phyloP scores from a whole-genome alignment of 805 yeast genomes.

The Jamesozyma gamospora region DNA sequence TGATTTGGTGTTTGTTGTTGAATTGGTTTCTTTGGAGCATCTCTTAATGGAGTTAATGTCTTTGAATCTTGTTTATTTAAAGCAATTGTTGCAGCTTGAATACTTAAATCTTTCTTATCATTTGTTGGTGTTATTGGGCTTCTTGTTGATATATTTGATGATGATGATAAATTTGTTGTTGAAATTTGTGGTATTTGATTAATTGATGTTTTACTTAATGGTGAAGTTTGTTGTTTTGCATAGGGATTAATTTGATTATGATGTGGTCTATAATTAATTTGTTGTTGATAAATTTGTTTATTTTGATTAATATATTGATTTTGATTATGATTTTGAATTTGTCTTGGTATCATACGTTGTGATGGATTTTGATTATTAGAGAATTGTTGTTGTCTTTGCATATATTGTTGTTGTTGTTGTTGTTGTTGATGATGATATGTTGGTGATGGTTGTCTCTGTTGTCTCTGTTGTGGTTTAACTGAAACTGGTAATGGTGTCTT shows the following conservation, averaged over 20 bases:
- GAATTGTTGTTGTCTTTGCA: conserved; percentile 7
- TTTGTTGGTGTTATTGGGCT: conserved; percentile 16
- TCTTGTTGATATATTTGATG: conserved; percentile 6
- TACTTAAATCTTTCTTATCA: neutral
- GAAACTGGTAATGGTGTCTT: conserved; percentile 10
- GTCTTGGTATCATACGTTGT: conserved; percentile 4
- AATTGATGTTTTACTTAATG: neutral
- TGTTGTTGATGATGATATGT: conserved; percentile 15
- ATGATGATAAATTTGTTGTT: neutral
- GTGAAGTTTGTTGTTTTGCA: conserved; percentile 7
- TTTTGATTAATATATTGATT: conserved; percentile 6
- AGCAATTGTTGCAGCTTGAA: conserved; percentile 28
- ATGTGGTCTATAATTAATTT: conserved; percentile 13
- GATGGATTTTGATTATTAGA: conserved; percentile 3
- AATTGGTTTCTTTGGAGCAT: conserved; percentile 27
- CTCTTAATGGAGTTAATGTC: conserved; percentile 15
- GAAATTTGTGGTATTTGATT: neutral
- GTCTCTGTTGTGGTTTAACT: conserved; percentile 6
- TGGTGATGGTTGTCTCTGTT: conserved; percentile 7
- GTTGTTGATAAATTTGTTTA: conserved; percentile 11
- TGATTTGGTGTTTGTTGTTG: neutral
- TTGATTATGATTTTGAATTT: conserved; percentile 9
- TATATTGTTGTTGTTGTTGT: conserved; percentile 16
- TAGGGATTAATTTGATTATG: conserved; percentile 21
- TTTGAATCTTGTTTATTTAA: conserved; percentile 18